A percentile compares a stretch with the other conserved stretches of the same genome.
Evolutionary conservation across 805 yeast genomes (phyloP).

Genomic region (Lachancea dasiensis): DNA sequence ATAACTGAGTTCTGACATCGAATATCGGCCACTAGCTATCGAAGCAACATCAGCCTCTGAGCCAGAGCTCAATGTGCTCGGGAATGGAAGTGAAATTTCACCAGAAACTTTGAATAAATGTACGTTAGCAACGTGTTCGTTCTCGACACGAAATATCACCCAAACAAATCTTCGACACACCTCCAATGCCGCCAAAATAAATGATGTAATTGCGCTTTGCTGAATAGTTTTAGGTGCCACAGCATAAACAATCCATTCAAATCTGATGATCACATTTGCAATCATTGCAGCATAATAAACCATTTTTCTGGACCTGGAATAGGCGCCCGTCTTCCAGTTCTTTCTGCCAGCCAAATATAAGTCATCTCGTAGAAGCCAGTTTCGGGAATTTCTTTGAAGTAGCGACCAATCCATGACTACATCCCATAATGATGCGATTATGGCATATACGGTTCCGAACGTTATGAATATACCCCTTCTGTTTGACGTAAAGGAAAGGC

Average conservation of each 20-base stretch:
- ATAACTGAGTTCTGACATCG: slow-evolving; percentile 2
- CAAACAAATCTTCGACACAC: slow-evolving; percentile 77
- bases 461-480: slow-evolving; percentile 58
- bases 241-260: slow-evolving; percentile 90
- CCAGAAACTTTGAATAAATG: slow-evolving; percentile 79
- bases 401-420: slow-evolving; percentile 94
- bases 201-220: slow-evolving; percentile 84
- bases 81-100: slow-evolving; percentile 37
- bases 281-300: slow-evolving; percentile 72
- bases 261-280: slow-evolving; percentile 66
- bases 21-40: slow-evolving; percentile 2
- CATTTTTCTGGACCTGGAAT: slow-evolving; percentile 30
- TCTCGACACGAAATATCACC: slow-evolving; percentile 90
- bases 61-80: slow-evolving; percentile 1
- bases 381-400: slow-evolving; percentile 55
- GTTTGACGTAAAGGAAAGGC: slow-evolving; percentile 36
- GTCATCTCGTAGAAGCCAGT: slow-evolving; percentile 62
- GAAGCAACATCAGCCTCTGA: slow-evolving; percentile 5
- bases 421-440: slow-evolving; percentile 77
- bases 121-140: slow-evolving; percentile 91
- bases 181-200: slow-evolving; percentile 78
- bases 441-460: slow-evolving; percentile 68
- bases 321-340: slow-evolving; percentile 32
- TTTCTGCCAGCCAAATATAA: slow-evolving; percentile 50
- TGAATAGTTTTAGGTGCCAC: slow-evolving; percentile 69